Conservation (phyloP, 1,284 basidiomycete species). For the Ganoderma boninense region DNA sequence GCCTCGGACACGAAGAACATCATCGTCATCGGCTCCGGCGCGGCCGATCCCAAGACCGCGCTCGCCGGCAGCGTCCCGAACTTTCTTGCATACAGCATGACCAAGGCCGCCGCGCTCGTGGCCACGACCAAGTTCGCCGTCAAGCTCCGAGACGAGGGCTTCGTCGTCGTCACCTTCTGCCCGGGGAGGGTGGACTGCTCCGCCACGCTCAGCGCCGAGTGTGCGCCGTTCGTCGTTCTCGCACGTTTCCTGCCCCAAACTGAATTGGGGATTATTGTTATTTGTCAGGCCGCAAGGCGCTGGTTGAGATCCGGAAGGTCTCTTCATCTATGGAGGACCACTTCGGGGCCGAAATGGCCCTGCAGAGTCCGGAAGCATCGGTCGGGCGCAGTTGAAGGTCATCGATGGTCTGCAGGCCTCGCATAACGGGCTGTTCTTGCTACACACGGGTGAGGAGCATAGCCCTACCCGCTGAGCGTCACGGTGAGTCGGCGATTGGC, state of each 20-base stretch:
- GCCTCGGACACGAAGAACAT: too few relatives aligned
- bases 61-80: constrained; percentile 19
- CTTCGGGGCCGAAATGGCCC: background rate
- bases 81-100: constrained; percentile 43
- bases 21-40: too few relatives aligned
- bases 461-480: background rate
- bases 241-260: too few relatives aligned
- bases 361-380: background rate
- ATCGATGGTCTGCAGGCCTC: background rate
- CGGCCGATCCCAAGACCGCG: constrained; percentile 38
- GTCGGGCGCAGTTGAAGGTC: background rate
- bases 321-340: background rate
- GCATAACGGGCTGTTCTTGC: background rate
- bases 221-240: background rate
- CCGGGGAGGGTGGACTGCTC: constrained; percentile 48
- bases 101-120: constrained; percentile 51
- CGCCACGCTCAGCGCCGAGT: background rate
- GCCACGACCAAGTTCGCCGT: constrained; percentile 49
- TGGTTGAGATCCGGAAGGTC: background rate
- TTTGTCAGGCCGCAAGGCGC: too few relatives aligned
- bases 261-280: too few relatives aligned
- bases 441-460: background rate
- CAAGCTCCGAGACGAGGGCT: constrained; percentile 45
- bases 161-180: constrained; percentile 46
- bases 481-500: too few relatives aligned